Evolutionary conservation across 208 protist species (phyloP).

Genomic region (Acanthamoeba castellanii): DNA sequence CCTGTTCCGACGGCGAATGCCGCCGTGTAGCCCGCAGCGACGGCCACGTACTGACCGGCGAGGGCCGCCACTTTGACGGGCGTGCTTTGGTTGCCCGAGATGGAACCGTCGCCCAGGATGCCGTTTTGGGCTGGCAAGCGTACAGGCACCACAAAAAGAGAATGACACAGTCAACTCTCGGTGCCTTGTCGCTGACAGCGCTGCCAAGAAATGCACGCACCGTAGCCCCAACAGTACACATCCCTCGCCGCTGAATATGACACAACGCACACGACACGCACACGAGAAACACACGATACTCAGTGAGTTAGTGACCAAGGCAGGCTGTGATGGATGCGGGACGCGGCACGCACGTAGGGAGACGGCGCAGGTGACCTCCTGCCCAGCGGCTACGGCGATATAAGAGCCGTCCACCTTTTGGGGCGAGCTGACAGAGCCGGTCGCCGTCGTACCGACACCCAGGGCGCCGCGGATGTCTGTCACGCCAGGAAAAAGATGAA

Average conservation of each 20-base stretch:
- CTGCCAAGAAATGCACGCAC: not conserved
- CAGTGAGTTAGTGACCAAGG: not conserved
- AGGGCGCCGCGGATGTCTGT: not conserved
- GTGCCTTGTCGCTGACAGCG: not conserved
- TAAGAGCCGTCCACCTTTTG: not conserved
- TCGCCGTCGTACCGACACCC: not conserved
- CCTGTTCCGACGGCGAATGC: not conserved
- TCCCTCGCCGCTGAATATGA: not conserved
- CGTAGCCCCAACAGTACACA: not conserved
- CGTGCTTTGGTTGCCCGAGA: not conserved
- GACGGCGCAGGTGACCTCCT: conserved; percentile 8
- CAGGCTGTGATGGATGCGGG: not conserved
- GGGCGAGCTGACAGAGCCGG: not conserved
- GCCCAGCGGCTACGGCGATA: not conserved
- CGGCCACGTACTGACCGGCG: not conserved
- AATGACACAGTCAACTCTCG: not conserved
- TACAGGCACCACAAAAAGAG: too few species aligned
- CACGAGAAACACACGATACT: not conserved
- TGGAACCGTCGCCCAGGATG: not conserved
- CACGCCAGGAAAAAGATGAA: too few species aligned
- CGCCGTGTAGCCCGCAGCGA: not conserved
- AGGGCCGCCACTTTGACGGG: not conserved
- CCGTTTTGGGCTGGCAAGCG: not conserved
- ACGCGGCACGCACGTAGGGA: not conserved
- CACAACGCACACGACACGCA: not conserved